Evolutionary conservation across 2,329 filamentous ascomycete genomes (phyloP), one percentile per base, ranked within the genome.

Genomic region (Eurotiales sp.): DNA sequence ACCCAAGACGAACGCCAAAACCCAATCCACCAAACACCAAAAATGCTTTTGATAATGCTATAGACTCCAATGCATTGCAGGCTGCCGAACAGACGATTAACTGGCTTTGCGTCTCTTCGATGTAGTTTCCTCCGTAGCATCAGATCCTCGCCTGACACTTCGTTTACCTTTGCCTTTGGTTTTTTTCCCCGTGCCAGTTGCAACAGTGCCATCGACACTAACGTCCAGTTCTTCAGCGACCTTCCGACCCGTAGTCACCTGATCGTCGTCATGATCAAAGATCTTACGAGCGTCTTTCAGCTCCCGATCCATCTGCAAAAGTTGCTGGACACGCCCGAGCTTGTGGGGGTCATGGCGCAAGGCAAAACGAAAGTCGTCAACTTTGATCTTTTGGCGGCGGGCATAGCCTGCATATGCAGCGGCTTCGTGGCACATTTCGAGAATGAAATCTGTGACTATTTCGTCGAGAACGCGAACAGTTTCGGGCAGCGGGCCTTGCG

Each of bases 311-410:
- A 92, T 91, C 70, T 89, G 87, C 59, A 96, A 81, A 64, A 95
- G 83, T 73, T 96, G 90, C 66, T 89, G 84, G 50, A 97, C 90
- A 63, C 92, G 85, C 44, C 93, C 93, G 39, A 97, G 77, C 67
- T 95, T 95, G 53, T 82, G 77, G 8, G 88, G 85, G 64, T 97
- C 95, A 57, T 87, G 83, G 27, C 93, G 83, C 60, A 97, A 82
- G 34, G 90, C 90, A 71, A 95, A 99, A 64, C 95, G 90, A 74
- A 99, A 96, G 71, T 99, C 93, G 64, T 96, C 92, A 63, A 95
- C 88, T 70, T 99, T 99, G 73, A 99, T 90, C 74, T 99, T 99
- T 63, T 95, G 89, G 2, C 93, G 87, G 0, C 90, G 87, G 2
- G 88, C 85, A 70, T 95, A 89, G 68, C 88, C 85, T 0, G 93